phyloP scores from a whole-genome alignment of 2,329 filamentous ascomycete species.

The Thermoascus crustaceus region DNA sequence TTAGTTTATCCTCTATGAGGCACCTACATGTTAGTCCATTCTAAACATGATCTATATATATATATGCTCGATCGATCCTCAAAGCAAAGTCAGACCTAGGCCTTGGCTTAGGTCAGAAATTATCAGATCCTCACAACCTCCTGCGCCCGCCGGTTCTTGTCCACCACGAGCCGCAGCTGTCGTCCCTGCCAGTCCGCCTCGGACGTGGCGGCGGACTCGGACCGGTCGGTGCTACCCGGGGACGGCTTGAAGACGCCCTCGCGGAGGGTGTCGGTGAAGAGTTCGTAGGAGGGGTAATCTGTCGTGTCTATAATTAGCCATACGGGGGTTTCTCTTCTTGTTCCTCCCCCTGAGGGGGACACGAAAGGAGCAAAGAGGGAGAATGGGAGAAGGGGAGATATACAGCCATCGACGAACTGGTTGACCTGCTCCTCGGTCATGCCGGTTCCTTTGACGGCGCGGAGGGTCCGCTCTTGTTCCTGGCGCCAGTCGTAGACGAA shows the following conservation, averaged over 20 bases:
- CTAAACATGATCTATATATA: no score
- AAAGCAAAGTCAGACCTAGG: no score
- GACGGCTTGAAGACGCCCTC: slow-evolving; percentile 45
- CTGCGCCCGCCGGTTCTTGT: slow-evolving; percentile 52
- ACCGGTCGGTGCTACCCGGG: slow-evolving; percentile 5
- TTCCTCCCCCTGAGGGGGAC: no score
- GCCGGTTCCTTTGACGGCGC: slow-evolving; percentile 58
- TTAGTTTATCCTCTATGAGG: no score
- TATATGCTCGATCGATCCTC: no score
- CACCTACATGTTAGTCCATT: no score
- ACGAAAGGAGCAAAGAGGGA: no score
- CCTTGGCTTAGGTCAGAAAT: no score
- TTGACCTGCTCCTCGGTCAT: slow-evolving; percentile 78
- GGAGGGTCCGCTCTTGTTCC: slow-evolving; percentile 68
- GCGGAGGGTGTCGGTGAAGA: slow-evolving; percentile 55
- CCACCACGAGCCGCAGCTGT: slow-evolving; percentile 57
- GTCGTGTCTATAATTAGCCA: slow-evolving; percentile 1
- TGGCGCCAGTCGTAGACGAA: slow-evolving; percentile 80
- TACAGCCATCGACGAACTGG: slow-evolving; percentile 62
- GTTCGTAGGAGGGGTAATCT: slow-evolving; percentile 64
- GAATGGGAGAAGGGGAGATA: slow-evolving; percentile 15
- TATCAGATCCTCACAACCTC: slow-evolving; percentile 49
- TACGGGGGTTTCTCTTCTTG: no score
- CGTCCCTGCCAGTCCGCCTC: slow-evolving; percentile 37
- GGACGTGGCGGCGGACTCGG: no score